Evolutionary conservation across 2,329 filamentous ascomycete genomes (phyloP).

Genomic region (Pseudogymnoascus sp.): DNA sequence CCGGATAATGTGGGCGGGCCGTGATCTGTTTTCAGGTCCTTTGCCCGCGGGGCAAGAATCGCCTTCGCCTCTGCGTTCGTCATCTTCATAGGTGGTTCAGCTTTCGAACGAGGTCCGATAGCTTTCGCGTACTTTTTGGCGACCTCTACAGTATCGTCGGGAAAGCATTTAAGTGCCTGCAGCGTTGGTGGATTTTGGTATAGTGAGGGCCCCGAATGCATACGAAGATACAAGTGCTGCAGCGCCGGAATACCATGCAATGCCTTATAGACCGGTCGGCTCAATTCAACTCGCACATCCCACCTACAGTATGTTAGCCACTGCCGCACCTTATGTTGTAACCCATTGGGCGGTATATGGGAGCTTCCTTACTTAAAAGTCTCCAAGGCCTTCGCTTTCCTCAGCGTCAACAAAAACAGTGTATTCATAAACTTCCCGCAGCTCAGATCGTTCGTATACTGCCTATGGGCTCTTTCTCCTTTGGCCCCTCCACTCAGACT

Average conservation of each 20-base stretch:
- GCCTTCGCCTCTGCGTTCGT: not conserved
- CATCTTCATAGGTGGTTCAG: not conserved
- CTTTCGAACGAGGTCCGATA: not conserved
- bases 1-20: constrained; percentile 47
- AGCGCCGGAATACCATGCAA: constrained; percentile 47
- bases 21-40: constrained; percentile 17
- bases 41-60: not conserved
- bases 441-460: constrained; percentile 45
- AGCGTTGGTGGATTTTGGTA: constrained; percentile 43
- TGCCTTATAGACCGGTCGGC: constrained; percentile 46
- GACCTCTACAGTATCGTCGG: not conserved
- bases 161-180: not conserved
- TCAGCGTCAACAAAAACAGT: constrained; percentile 46
- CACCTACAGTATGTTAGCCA: constrained; percentile 35
- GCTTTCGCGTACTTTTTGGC: not conserved
- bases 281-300: constrained; percentile 57
- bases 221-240: constrained; percentile 46
- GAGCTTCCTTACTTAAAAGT: constrained; percentile 41
- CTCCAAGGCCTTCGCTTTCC: constrained; percentile 46
- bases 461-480: constrained; percentile 44
- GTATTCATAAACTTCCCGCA: constrained; percentile 58
- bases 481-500: constrained; percentile 43
- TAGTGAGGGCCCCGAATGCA: constrained; percentile 49
- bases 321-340: not conserved
- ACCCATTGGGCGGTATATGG: not conserved